Percentiles rank a stretch among this genome's conserved stretches.
These are phyloP conservation scores for Inonotus hispidus DNA, from an alignment of 1,284 basidiomycete genomes.

Conservation along the genomic window DNA sequence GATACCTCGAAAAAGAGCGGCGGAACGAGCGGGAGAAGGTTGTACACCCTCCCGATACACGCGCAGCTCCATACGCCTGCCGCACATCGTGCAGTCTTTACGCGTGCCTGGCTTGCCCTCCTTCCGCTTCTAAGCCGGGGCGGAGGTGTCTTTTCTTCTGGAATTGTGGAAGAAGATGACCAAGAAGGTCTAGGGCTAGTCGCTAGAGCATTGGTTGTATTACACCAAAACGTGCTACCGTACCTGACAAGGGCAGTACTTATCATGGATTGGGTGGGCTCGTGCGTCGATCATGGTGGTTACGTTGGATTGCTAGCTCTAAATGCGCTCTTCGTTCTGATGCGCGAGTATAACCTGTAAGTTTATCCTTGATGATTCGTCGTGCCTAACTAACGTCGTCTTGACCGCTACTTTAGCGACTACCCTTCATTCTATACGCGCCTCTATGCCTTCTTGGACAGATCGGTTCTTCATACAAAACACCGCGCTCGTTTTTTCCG, in stretches of 20 bases:
- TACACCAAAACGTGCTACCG: conserved; percentile 84
- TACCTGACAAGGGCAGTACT: conserved; percentile 76
- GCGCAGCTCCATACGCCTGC: conserved; percentile 69
- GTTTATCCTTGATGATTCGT: conserved; percentile 29
- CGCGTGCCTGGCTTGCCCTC: conserved; percentile 70
- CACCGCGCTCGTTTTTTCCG: conserved; percentile 95
- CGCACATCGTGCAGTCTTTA: conserved; percentile 76
- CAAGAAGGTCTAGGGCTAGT: conserved; percentile 39
- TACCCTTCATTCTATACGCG: conserved; percentile 95
- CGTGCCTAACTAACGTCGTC: neutral
- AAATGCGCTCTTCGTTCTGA: conserved; percentile 71
- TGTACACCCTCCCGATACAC: conserved; percentile 63
- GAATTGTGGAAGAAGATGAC: neutral
- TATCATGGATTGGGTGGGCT: conserved; percentile 92
- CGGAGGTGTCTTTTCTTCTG: neutral
- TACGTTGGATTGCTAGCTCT: conserved; percentile 5
- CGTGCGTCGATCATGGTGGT: conserved; percentile 74
- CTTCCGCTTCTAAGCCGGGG: conserved; percentile 51
- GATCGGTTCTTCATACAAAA: conserved; percentile 85
- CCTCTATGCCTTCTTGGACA: conserved; percentile 87
- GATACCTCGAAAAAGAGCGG: conserved; percentile 28
- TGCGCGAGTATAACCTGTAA: conserved; percentile 90
- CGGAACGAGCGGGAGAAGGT: conserved; percentile 37
- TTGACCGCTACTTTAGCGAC: conserved; percentile 50
- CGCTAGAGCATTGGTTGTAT: conserved; percentile 66